phyloP scores from a whole-genome alignment of 2,329 filamentous ascomycete genomes.

The Hypoxylon sp. region DNA sequence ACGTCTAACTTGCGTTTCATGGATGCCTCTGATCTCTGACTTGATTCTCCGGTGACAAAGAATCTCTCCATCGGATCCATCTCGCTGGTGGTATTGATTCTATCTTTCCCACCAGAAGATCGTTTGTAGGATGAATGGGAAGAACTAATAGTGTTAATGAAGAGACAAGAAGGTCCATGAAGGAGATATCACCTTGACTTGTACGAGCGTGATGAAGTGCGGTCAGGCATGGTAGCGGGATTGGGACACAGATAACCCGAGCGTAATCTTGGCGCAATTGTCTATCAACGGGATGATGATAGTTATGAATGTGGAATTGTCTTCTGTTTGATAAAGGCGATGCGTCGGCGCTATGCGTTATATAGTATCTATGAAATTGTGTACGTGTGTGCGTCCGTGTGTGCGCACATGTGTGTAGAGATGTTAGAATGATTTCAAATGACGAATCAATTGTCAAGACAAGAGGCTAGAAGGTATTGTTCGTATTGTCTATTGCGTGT shows the following conservation, averaged over 20 bases:
- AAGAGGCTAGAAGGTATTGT: slow-evolving; percentile 10
- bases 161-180: neutral
- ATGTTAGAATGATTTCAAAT: neutral
- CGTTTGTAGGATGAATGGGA: slow-evolving; percentile 4
- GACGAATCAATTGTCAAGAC: neutral
- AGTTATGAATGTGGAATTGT: neutral
- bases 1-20: slow-evolving; percentile 35
- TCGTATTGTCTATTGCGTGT: neutral
- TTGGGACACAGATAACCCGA: neutral
- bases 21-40: slow-evolving; percentile 27
- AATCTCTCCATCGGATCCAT: slow-evolving; percentile 39
- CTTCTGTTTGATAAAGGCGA: slow-evolving; percentile 2
- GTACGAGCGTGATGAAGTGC: slow-evolving; percentile 8
- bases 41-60: slow-evolving; percentile 44
- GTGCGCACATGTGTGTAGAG: slow-evolving; percentile 4
- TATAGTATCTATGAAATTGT: slow-evolving; percentile 6
- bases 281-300: slow-evolving; percentile 1
- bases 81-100: neutral
- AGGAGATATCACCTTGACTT: slow-evolving; percentile 31
- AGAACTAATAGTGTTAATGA: slow-evolving; percentile 28
- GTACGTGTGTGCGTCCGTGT: slow-evolving; percentile 1
- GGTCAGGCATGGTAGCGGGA: slow-evolving; percentile 15
- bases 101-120: slow-evolving; percentile 18
- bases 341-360: neutral
- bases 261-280: slow-evolving; percentile 3